Evolutionary conservation across 2,329 filamentous ascomycete genomes (phyloP).

Genomic region (Penicillium psychrosexuale): DNA sequence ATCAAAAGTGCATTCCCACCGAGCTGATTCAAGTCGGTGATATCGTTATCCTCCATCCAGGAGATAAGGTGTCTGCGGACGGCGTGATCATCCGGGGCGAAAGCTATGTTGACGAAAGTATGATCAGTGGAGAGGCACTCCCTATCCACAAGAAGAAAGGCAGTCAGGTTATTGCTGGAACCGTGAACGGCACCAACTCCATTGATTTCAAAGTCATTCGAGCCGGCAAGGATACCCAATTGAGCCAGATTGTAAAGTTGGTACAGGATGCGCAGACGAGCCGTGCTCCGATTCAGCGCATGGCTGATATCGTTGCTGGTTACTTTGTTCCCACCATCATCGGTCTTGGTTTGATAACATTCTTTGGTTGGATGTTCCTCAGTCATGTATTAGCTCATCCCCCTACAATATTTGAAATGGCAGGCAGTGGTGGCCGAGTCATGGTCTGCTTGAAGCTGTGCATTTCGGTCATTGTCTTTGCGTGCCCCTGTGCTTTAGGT

Average conservation of each 20-base stretch:
- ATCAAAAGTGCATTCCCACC: slow-evolving; percentile 73
- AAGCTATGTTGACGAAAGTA: slow-evolving; percentile 93
- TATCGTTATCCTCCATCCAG: slow-evolving; percentile 85
- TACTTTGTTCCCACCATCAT: slow-evolving; percentile 93
- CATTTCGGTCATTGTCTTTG: slow-evolving; percentile 97
- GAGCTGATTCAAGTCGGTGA: slow-evolving; percentile 93
- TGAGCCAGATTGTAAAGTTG: slow-evolving; percentile 97
- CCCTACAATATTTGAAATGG: slow-evolving; percentile 80
- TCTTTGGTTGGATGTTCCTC: slow-evolving; percentile 89
- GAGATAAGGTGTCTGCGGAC: slow-evolving; percentile 95
- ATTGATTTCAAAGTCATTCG: slow-evolving; percentile 90
- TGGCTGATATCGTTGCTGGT: slow-evolving; percentile 86
- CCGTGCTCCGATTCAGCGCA: slow-evolving; percentile 86
- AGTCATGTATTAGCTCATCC: slow-evolving; percentile 80
- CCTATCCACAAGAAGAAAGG: slow-evolving; percentile 86
- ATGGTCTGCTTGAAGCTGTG: slow-evolving; percentile 98
- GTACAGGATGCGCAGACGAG: slow-evolving; percentile 96
- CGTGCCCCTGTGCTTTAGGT: slow-evolving; percentile 94
- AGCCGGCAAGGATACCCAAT: slow-evolving; percentile 89
- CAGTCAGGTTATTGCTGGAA: slow-evolving; percentile 79
- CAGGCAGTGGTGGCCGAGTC: slow-evolving; percentile 79
- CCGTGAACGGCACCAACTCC: slow-evolving; percentile 89
- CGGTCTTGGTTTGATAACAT: slow-evolving; percentile 76
- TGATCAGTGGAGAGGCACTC: slow-evolving; percentile 97
- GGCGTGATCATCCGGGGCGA: slow-evolving; percentile 82